phyloP scores from a whole-genome alignment of 2,329 filamentous ascomycete genomes.

The Cladophialophora psammophila region DNA sequence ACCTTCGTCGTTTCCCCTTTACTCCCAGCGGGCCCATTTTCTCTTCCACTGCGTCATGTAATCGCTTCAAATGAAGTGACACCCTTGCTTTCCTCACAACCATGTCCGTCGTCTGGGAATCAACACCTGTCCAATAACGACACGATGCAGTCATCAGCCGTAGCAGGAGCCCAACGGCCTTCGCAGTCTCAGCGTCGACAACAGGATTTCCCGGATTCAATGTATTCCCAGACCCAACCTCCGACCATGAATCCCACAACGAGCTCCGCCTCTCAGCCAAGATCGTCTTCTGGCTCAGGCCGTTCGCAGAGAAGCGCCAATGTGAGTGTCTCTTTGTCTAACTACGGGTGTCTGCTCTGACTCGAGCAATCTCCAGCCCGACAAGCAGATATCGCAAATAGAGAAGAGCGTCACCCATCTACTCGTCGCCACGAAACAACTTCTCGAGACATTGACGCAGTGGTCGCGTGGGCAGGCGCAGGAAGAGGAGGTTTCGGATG shows the following conservation, averaged over 20 bases:
- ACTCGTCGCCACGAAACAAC: conserved; percentile 94
- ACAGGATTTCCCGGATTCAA: conserved; percentile 23
- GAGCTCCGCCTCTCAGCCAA: conserved; percentile 26
- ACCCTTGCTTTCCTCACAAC: neutral
- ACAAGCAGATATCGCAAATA: conserved; percentile 88
- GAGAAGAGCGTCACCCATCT: conserved; percentile 99
- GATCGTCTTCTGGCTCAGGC: conserved; percentile 34
- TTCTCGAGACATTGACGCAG: conserved; percentile 95
- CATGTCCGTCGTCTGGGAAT: conserved; percentile 15
- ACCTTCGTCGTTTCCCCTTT: conserved; percentile 6
- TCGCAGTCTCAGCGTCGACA: conserved; percentile 30
- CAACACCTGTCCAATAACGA: conserved; percentile 22
- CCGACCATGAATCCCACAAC: conserved; percentile 25
- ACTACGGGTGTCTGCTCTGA: conserved; percentile 30
- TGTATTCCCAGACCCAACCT: conserved; percentile 26
- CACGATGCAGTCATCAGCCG: conserved; percentile 26
- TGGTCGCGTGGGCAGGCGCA: conserved; percentile 94
- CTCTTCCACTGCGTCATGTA: conserved; percentile 11
- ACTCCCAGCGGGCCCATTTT: neutral
- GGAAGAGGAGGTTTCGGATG: conserved; percentile 94
- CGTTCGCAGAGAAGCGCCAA: conserved; percentile 40
- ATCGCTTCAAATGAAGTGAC: conserved; percentile 7
- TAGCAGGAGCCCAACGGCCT: conserved; percentile 27
- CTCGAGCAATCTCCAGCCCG: conserved; percentile 57
- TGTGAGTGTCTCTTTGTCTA: conserved; percentile 55